Evolutionary conservation across 345 rosid species (phyloP), one percentile per base, ranked within the genome.

Genomic region (Populus alba): DNA sequence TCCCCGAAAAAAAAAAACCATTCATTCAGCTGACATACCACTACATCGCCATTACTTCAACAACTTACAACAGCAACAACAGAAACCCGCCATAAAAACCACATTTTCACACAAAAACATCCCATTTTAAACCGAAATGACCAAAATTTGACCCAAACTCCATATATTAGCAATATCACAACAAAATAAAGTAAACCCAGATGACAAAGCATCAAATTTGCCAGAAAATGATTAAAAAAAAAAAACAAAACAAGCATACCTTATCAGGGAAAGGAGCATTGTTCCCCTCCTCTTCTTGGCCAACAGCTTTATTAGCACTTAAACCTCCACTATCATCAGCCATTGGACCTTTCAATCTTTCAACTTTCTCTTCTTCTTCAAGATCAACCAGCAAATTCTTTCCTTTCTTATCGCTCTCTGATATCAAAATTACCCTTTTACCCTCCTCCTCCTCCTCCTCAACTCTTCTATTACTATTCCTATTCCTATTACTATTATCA

Each of bases 231-330:
- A 16, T 25, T 12, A 33, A 68, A 33, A 49, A 55, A 8, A 61
- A 0, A 10, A 20, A 70, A 39, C 13, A n/a, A 6, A 66, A 53
- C 45, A 37, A 8, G 39, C 63, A 43, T 75, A 78, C 85, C 79
- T 71, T 78, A 57, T 82, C 85, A 12, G 85, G 85, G 65, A 82
- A 82, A 53, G 85, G 79, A 7, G 82, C 82, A 41, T 82, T 78
- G 7, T 13, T 78, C 5, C 79, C 85, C 38, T 82, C 85, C 51
- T 82, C 85, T 22, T 82, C 81, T 66, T 78, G 79, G 13, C 70
- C 82, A 66, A 18, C 70, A 51, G 78, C 79, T 35, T 74, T 78
- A 45, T 78, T 82, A 78, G 85, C 85, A 78, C 85, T 78, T 70
- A 82, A 51, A 66, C 85, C 85, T 55, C 82, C 85, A 47, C 85